A percentile compares a stretch with the other conserved stretches of the same genome.
Conservation (phyloP, 768 basidiomycete genomes). For the Tricholoma matsutake region DNA sequence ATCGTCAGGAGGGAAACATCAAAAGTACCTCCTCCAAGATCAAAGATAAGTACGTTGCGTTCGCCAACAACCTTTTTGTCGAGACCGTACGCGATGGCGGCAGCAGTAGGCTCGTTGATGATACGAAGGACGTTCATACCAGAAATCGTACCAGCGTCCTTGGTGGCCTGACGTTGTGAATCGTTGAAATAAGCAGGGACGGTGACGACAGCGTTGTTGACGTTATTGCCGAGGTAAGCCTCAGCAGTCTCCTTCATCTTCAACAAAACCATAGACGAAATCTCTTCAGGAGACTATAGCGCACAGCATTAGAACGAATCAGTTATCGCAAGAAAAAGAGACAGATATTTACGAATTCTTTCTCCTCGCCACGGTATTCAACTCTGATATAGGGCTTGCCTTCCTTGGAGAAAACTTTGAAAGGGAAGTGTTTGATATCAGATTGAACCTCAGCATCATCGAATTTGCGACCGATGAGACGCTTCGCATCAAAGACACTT, state of each 20-base stretch:
- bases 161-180: conserved; percentile 97
- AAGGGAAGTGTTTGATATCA: conserved; percentile 91
- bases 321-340: neutral
- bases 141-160: conserved; percentile 93
- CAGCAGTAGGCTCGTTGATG: conserved; percentile 98
- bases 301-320: conserved; percentile 20
- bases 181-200: conserved; percentile 99
- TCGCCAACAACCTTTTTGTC: conserved; percentile 91
- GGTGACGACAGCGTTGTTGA: conserved; percentile 92
- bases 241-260: conserved; percentile 99
- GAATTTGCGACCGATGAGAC: conserved; percentile 93
- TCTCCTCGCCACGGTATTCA: conserved; percentile 89
- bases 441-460: conserved; percentile 81
- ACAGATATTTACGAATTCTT: conserved; percentile 74
- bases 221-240: conserved; percentile 83
- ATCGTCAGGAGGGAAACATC: conserved; percentile 97
- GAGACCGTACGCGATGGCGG: conserved; percentile 97
- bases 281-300: conserved; percentile 86
- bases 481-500: conserved; percentile 97
- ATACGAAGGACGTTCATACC: conserved; percentile 97
- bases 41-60: conserved; percentile 96
- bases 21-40: conserved; percentile 97
- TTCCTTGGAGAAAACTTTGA: conserved; percentile 81
- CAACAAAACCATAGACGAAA: conserved; percentile 94
- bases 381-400: conserved; percentile 90